These are phyloP conservation scores for Cytospora schulzeri DNA, from an alignment of 2,329 filamentous ascomycete species.

Conservation along the genomic window DNA sequence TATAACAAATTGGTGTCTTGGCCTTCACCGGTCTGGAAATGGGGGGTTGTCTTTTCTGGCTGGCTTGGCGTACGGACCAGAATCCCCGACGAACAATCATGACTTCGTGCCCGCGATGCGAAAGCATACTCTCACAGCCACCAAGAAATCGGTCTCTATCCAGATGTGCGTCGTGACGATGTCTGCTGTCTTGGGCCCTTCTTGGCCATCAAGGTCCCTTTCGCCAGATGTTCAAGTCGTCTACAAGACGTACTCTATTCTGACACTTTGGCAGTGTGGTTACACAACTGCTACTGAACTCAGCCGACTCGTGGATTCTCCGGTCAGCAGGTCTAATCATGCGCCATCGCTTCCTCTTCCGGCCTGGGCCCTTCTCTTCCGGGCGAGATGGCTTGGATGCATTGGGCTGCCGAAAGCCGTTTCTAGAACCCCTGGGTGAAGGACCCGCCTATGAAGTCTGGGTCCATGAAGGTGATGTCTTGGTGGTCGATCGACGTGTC, in stretches of 20 bases:
- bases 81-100: neutral
- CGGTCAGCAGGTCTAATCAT: neutral
- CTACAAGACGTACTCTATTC: neutral
- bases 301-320: slow-evolving; percentile 10
- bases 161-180: neutral
- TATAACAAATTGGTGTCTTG: too few relatives aligned
- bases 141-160: neutral
- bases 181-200: neutral
- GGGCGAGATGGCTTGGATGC: neutral
- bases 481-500: slow-evolving; percentile 16
- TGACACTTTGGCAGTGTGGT: slow-evolving; percentile 3
- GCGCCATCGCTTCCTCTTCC: neutral
- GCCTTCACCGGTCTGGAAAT: too few relatives aligned
- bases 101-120: neutral
- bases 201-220: neutral
- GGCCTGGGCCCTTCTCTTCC: neutral
- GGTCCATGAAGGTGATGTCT: slow-evolving; percentile 10
- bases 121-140: neutral
- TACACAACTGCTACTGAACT: slow-evolving; percentile 5
- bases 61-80: neutral
- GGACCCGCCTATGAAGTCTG: slow-evolving; percentile 4
- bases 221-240: neutral
- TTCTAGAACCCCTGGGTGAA: slow-evolving; percentile 1
- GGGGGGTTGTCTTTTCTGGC: neutral
- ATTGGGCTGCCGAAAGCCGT: neutral